A percentile compares a stretch with the other conserved stretches of the same genome.
These are phyloP conservation scores for Pogostemon cablin DNA, from an alignment of 257 asterid species.

Conservation along the genomic window DNA sequence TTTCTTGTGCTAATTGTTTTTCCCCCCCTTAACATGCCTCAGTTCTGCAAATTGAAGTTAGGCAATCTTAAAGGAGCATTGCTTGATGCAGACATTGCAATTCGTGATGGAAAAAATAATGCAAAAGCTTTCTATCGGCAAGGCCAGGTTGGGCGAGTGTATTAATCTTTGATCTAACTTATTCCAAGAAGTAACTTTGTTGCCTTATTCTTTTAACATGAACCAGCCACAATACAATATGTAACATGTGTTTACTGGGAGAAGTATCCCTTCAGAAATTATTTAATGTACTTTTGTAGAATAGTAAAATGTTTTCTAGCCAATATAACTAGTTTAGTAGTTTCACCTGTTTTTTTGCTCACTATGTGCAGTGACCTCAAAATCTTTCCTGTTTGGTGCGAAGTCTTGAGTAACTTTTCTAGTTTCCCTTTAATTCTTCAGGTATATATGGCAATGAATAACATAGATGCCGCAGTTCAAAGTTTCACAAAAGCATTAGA, in stretches of 20 bases:
- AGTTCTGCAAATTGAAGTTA: constrained; percentile 83
- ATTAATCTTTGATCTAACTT: not conserved
- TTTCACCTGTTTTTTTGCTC: constrained; percentile 1
- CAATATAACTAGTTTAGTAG: constrained; percentile 10
- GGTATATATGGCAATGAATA: constrained; percentile 81
- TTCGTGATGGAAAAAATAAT: constrained; percentile 78
- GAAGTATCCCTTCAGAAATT: not conserved
- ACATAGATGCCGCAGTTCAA: constrained; percentile 72
- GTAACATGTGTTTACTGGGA: not conserved
- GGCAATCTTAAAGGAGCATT: constrained; percentile 89
- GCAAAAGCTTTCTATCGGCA: constrained; percentile 91
- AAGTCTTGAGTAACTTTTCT: constrained; percentile 14
- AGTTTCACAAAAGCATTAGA: constrained; percentile 76
- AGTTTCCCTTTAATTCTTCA: constrained; percentile 31
- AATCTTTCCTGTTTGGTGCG: constrained; percentile 6
- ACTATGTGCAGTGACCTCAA: constrained; percentile 25
- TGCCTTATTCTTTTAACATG: not conserved
- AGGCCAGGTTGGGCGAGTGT: constrained; percentile 70
- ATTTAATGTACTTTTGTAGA: not conserved
- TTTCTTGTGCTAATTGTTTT: constrained; percentile 15
- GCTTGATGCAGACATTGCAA: constrained; percentile 76
- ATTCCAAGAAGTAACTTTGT: not conserved
- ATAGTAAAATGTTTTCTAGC: not conserved
- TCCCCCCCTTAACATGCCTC: constrained; percentile 26
- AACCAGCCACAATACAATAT: not conserved